phyloP scores from a whole-genome alignment of 2,329 filamentous ascomycete genomes.

The Aspergillus sp. region DNA sequence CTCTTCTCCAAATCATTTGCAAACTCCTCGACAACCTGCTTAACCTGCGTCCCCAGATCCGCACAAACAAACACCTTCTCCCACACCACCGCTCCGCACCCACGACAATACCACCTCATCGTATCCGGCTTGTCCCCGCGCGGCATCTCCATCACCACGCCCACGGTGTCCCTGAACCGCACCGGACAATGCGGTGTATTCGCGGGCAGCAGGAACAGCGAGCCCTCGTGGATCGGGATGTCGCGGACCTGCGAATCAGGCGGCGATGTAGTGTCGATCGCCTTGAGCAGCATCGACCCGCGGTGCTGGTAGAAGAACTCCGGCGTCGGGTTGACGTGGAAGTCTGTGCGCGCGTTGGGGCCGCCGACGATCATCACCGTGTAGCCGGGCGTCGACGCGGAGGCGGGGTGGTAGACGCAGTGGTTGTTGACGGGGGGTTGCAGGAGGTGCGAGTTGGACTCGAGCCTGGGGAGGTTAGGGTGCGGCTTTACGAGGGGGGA shows the following conservation, averaged over 20 bases:
- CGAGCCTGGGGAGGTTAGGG: constrained; percentile 54
- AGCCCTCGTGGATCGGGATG: constrained; percentile 81
- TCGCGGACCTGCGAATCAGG: constrained; percentile 65
- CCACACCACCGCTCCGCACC: constrained; percentile 64
- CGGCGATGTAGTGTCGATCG: constrained; percentile 58
- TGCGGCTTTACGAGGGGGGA: constrained; percentile 8
- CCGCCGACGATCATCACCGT: constrained; percentile 91
- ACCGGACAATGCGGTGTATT: constrained; percentile 97
- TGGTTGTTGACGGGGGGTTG: constrained; percentile 96
- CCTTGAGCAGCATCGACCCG: constrained; percentile 87
- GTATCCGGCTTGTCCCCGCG: constrained; percentile 63
- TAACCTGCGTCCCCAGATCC: constrained; percentile 89
- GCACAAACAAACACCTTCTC: constrained; percentile 82
- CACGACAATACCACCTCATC: constrained; percentile 82
- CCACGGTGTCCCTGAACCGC: constrained; percentile 86
- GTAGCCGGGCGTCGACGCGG: constrained; percentile 73
- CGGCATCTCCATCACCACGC: constrained; percentile 80
- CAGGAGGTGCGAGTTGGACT: constrained; percentile 82
- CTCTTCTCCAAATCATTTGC: constrained; percentile 59
- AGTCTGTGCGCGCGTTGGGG: constrained; percentile 91
- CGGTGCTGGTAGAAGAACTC: constrained; percentile 98
- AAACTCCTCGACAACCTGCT: constrained; percentile 77
- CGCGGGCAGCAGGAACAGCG: constrained; percentile 85
- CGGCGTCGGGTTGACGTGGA: constrained; percentile 92
- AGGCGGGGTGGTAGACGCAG: constrained; percentile 70